These are phyloP conservation scores for Hanseniaspora lachancei DNA, from an alignment of 805 yeast species.

Conservation along the genomic window DNA sequence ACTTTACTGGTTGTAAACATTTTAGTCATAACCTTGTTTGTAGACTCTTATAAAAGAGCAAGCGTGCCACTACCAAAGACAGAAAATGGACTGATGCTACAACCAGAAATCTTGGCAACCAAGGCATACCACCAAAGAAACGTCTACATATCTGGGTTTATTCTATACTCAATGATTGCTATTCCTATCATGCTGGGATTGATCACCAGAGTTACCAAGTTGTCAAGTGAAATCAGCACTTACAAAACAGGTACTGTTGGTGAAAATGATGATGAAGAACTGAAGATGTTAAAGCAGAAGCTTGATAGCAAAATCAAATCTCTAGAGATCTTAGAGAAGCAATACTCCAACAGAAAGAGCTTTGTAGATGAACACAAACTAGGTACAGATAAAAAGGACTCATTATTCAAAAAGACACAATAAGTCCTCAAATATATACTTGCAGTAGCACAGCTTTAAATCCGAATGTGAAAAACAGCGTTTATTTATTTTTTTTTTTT, in stretches of 20 bases:
- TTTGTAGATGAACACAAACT: slow-evolving; percentile 37
- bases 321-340: slow-evolving; percentile 36
- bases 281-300: slow-evolving; percentile 29
- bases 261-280: slow-evolving; percentile 23
- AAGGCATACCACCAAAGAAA: slow-evolving; percentile 54
- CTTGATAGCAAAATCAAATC: slow-evolving; percentile 25
- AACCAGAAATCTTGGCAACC: slow-evolving; percentile 42
- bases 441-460: no score
- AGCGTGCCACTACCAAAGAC: slow-evolving; percentile 23
- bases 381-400: slow-evolving; percentile 24
- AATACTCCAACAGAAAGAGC: slow-evolving; percentile 30
- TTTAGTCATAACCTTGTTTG: slow-evolving; percentile 38
- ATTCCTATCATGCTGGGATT: slow-evolving; percentile 43
- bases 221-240: slow-evolving; percentile 28
- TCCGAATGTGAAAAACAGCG: no score
- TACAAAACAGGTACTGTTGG: slow-evolving; percentile 14
- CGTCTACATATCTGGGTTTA: slow-evolving; percentile 50
- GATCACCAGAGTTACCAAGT: slow-evolving; percentile 38
- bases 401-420: slow-evolving; percentile 1
- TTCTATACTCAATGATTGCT: slow-evolving; percentile 41
- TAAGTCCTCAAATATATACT: not conserved
- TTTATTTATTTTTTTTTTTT: no score
- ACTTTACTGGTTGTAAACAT: slow-evolving; percentile 31
- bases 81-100: slow-evolving; percentile 16
- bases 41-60: slow-evolving; percentile 41